Evolutionary conservation across 1,284 basidiomycete species (phyloP), one percentile per base, ranked within the genome.

Genomic region (Fomitopsis schrenkii): DNA sequence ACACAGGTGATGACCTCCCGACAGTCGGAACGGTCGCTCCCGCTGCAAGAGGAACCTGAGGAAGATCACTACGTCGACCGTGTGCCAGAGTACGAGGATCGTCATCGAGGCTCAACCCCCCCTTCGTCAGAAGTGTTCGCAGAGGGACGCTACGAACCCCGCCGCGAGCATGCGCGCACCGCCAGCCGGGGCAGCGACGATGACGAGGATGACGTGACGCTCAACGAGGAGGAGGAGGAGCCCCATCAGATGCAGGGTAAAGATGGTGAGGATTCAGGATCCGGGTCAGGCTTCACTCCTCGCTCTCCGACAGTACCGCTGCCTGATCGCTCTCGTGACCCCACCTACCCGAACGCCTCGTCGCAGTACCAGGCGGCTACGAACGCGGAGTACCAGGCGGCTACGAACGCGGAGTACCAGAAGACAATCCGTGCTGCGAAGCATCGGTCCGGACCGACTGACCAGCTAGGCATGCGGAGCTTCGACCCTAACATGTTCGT

Each of bases 21-120:
- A 38, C 85, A 84, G n/a, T 85, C 88, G 2, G 89, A 90, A 70
- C 80, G 86, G 53, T 89, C 88, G 36, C 77, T 92, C 30, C 90
- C 90, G 6, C 82, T 91, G 2, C 89, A 92, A 71, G 89, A 91
- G 70, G 89, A 91, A 65, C 79, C 81, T 30, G 89, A 90, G 66
- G 89, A 90, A 66, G 87, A 90, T 63, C 52, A 72, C 38, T 66
- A 60, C 52, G 61, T 65, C 33, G 67, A 71, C 62, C 60, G 77
- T 62, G 75, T 75, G 55, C 60, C 64, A 14, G 67, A 71, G 57
- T 72, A 75, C 68, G 55, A 76, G 71, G 64, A 77, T 57, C 70
- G 70, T 17, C 76, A 72, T 59, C 72, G 65, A 28, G 65, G 63
- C 35, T 86, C 85, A 5, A 84, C 85, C 3, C 77, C 80, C 2